These are phyloP conservation scores for Angomonas deanei DNA, from an alignment of 208 protist genomes.

Conservation along the genomic window DNA sequence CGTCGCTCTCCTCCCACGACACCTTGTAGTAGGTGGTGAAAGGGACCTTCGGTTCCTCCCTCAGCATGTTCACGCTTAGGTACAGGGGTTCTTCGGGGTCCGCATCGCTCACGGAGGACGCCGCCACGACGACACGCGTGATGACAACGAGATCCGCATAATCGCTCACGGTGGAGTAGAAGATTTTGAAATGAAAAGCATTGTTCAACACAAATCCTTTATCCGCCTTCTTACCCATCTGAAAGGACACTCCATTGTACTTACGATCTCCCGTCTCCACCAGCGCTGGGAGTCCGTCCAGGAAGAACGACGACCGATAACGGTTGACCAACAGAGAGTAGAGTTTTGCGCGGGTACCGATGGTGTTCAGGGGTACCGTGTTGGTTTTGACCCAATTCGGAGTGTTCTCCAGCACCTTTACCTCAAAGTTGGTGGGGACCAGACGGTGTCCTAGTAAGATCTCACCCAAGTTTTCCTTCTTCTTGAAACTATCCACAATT, in stretches of 20 bases:
- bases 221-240: not conserved
- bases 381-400: too few species aligned
- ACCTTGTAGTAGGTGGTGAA: conserved; percentile 40
- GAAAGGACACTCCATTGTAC: not conserved
- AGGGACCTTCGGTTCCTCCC: conserved; percentile 6
- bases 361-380: too few species aligned
- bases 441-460: conserved; percentile 93
- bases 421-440: conserved; percentile 85
- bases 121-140: not conserved
- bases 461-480: conserved; percentile 91
- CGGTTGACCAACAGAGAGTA: conserved; percentile 35
- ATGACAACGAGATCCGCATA: not conserved
- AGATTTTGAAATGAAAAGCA: conserved; percentile 1
- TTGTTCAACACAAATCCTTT: not conserved
- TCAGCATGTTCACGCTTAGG: conserved; percentile 16
- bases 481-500: conserved; percentile 17
- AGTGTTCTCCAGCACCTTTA: conserved; percentile 29
- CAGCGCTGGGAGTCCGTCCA: conserved; percentile 58
- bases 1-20: conserved; percentile 21
- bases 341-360: conserved; percentile 13
- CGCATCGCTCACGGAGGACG: not conserved
- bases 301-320: conserved; percentile 60
- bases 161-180: not conserved
- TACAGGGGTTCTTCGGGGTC: not conserved
- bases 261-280: not conserved